Conservation (phyloP, 140 eudicot species). For the Eryngium alpinum region DNA sequence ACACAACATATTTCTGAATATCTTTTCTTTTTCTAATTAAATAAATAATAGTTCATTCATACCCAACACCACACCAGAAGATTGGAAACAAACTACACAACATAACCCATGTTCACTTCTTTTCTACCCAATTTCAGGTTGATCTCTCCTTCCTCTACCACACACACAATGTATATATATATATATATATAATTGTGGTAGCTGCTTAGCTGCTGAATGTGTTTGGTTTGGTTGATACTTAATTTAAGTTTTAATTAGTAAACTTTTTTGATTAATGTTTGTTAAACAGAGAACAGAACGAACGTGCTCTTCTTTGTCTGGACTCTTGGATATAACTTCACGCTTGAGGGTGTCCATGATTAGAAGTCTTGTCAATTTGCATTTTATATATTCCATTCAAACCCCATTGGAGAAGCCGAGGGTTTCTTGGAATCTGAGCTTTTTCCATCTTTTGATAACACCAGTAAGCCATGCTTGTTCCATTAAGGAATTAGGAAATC, state of each 20-base stretch:
- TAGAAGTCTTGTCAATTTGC: constrained; percentile 30
- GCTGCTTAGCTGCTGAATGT: constrained; percentile 43
- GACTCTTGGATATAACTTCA: constrained; percentile 36
- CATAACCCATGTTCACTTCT: constrained; percentile 15
- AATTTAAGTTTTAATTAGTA: constrained; percentile 16
- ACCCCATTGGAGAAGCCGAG: constrained; percentile 16
- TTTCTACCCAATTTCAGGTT: constrained; percentile 36
- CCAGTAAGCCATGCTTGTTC: constrained; percentile 72
- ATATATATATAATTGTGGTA: too few relatives aligned
- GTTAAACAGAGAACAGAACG: constrained; percentile 21
- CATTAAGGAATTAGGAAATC: constrained; percentile 20
- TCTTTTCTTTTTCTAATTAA: constrained; percentile 2
- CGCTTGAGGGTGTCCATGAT: constrained; percentile 28
- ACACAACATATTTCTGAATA: constrained; percentile 35
- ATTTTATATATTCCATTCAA: constrained; percentile 18
- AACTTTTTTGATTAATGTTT: constrained; percentile 10
- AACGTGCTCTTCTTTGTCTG: constrained; percentile 63
- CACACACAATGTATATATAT: not conserved
- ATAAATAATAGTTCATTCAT: not conserved
- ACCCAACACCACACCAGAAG: constrained; percentile 4
- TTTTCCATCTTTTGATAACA: constrained; percentile 70
- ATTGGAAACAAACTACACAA: not conserved
- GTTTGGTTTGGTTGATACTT: constrained; percentile 31
- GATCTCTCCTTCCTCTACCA: constrained; percentile 5
- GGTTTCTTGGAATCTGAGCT: constrained; percentile 49